A percentile compares a stretch with the other conserved stretches of the same genome.
Evolutionary conservation across 2,329 filamentous ascomycete species (phyloP).

Genomic region (Exserohilum rostratum): DNA sequence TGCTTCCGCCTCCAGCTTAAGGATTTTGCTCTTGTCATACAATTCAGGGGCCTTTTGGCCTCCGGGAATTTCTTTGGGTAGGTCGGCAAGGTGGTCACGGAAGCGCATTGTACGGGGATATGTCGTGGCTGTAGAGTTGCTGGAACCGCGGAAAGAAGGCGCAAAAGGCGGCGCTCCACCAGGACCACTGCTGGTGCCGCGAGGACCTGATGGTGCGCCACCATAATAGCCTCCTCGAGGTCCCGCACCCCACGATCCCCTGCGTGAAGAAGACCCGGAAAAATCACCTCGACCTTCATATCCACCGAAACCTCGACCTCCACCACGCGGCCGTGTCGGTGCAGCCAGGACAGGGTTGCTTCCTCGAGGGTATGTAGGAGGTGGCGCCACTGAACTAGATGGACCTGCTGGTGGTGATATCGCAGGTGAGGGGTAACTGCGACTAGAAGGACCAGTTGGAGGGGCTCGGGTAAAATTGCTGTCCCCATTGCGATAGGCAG

Average conservation of each 20-base stretch:
- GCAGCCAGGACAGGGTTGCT: slow-evolving; percentile 48
- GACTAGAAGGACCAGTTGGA: slow-evolving; percentile 48
- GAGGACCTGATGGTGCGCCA: slow-evolving; percentile 44
- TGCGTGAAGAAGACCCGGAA: slow-evolving; percentile 39
- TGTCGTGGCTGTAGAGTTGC: slow-evolving; percentile 52
- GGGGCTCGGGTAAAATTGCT: slow-evolving; percentile 44
- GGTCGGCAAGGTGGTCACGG: slow-evolving; percentile 49
- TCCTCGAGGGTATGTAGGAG: slow-evolving; percentile 44
- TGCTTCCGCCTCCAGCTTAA: slow-evolving; percentile 56
- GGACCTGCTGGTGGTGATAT: slow-evolving; percentile 51
- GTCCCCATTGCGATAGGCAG: slow-evolving; percentile 47
- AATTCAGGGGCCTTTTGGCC: slow-evolving; percentile 52
- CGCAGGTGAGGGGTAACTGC: slow-evolving; percentile 45
- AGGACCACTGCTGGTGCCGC: slow-evolving; percentile 35
- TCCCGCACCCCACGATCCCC: slow-evolving; percentile 45
- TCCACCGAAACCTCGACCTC: slow-evolving; percentile 47
- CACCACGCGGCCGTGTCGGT: slow-evolving; percentile 49
- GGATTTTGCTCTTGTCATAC: slow-evolving; percentile 51
- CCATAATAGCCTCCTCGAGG: slow-evolving; percentile 38
- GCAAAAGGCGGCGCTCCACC: slow-evolving; percentile 38
- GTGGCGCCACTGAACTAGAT: slow-evolving; percentile 35
- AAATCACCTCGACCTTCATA: slow-evolving; percentile 48
- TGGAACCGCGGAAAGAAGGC: slow-evolving; percentile 50
- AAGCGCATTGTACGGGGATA: slow-evolving; percentile 57
- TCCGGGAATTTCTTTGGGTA: slow-evolving; percentile 54